Evolutionary conservation across 441 rosid genomes (phyloP).

Genomic region (Cnidoscolus chayamansa): DNA sequence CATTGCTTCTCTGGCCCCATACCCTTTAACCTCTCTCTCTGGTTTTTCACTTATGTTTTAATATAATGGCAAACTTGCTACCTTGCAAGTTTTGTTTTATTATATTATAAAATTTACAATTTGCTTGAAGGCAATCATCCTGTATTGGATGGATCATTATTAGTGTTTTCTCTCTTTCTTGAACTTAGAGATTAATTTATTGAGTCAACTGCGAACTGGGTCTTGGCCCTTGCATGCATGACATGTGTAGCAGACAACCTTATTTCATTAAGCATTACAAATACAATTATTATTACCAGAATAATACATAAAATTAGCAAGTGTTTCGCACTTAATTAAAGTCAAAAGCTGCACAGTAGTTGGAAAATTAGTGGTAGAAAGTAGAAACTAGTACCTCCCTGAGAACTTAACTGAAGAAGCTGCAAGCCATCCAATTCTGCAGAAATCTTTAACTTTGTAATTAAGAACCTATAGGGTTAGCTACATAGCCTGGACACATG

Average conservation of each 20-base stretch:
- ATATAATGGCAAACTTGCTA: conserved; percentile 19
- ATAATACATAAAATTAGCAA: conserved; percentile 13
- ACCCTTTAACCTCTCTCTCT: conserved; percentile 8
- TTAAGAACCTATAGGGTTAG: conserved; percentile 18
- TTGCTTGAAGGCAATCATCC: conserved; percentile 19
- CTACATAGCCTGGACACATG: conserved; percentile 9
- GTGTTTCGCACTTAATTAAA: conserved; percentile 11
- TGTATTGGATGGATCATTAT: conserved; percentile 15
- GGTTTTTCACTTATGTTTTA: not conserved
- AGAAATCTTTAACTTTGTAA: not conserved
- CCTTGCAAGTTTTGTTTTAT: conserved; percentile 26
- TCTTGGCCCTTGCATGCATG: conserved; percentile 36
- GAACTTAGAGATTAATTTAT: not conserved
- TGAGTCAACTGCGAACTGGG: conserved; percentile 30
- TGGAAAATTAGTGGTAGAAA: conserved; percentile 29
- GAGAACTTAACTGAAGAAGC: no score
- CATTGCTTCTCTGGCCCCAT: conserved; percentile 19
- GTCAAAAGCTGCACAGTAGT: conserved; percentile 39
- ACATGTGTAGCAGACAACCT: conserved; percentile 25
- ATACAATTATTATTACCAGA: not conserved
- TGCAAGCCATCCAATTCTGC: no score
- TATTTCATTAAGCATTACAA: conserved; percentile 15
- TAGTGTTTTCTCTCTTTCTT: not conserved
- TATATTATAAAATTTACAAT: conserved; percentile 11
- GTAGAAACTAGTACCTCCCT: no score